phyloP scores from a whole-genome alignment of 2,329 filamentous ascomycete species.

The Passalora sequoiae region DNA sequence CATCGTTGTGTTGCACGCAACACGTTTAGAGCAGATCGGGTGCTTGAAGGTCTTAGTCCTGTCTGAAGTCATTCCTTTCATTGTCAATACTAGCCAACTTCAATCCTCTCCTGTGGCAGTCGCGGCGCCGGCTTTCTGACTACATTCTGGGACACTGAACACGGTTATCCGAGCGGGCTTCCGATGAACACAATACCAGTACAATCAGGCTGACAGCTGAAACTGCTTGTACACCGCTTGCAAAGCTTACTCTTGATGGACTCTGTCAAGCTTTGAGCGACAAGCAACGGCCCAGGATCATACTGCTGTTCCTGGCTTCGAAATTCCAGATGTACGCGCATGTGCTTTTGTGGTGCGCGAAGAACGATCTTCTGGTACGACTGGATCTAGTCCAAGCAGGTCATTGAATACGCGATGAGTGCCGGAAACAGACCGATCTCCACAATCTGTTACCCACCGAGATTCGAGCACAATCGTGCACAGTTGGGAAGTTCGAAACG shows the following conservation, averaged over 20 bases:
- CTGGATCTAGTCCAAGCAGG: slow-evolving; percentile 7
- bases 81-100: slow-evolving; percentile 10
- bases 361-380: slow-evolving; percentile 2
- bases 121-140: slow-evolving; percentile 8
- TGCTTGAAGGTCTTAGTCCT: slow-evolving; percentile 7
- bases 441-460: slow-evolving; percentile 9
- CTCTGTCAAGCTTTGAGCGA: not conserved
- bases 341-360: slow-evolving; percentile 1
- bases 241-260: not conserved
- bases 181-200: slow-evolving; percentile 13
- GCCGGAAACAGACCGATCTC: slow-evolving; percentile 10
- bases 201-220: slow-evolving; percentile 18
- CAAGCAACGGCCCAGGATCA: not conserved
- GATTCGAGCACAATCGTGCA: slow-evolving; percentile 11
- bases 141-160: slow-evolving; percentile 8
- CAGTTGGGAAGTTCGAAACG: slow-evolving; percentile 15
- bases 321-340: slow-evolving; percentile 10
- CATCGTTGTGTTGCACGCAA: slow-evolving; percentile 12
- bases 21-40: slow-evolving; percentile 7
- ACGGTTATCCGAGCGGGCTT: slow-evolving; percentile 17
- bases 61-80: slow-evolving; percentile 10
- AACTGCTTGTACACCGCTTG: slow-evolving; percentile 12
- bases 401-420: slow-evolving; percentile 15
- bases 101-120: slow-evolving; percentile 6
- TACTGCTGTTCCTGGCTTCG: slow-evolving; percentile 2